Evolutionary conservation across 345 rosid species (phyloP).

Genomic region (Pistacia vera): DNA sequence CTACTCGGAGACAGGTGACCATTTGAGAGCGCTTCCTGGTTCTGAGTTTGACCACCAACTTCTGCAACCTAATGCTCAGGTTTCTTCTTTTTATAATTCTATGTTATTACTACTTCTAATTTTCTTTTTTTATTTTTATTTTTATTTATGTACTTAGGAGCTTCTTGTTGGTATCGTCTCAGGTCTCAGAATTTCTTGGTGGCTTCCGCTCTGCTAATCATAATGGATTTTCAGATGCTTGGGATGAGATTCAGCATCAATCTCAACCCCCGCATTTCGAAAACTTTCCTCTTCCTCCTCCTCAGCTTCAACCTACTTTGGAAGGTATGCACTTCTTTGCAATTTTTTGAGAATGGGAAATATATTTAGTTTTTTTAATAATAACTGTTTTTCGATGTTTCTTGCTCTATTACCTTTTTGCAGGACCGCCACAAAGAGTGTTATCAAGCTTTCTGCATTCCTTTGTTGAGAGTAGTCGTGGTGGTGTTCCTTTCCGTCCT

Average conservation of each 20-base stretch:
- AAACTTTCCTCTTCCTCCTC: slow-evolving; percentile 35
- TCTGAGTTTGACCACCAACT: slow-evolving; percentile 70
- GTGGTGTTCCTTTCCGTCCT: slow-evolving; percentile 85
- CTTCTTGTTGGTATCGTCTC: not conserved
- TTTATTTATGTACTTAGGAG: not conserved
- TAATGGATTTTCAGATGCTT: slow-evolving; percentile 69
- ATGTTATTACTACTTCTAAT: not conserved
- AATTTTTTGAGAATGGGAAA: not conserved
- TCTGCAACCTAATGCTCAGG: slow-evolving; percentile 73
- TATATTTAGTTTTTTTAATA: not conserved
- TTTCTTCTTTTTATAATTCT: slow-evolving; percentile 15
- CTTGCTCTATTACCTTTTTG: slow-evolving; percentile 21
- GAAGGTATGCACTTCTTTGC: slow-evolving; percentile 58
- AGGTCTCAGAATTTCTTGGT: slow-evolving; percentile 82
- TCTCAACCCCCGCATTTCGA: slow-evolving; percentile 49
- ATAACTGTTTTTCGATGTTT: not conserved
- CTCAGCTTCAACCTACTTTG: slow-evolving; percentile 56
- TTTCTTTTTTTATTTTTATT: not conserved
- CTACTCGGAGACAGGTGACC: slow-evolving; percentile 47
- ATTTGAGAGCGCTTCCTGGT: slow-evolving; percentile 73
- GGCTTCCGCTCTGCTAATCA: slow-evolving; percentile 68
- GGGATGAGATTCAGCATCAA: slow-evolving; percentile 79
- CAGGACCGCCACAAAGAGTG: slow-evolving; percentile 97
- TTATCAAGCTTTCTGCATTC: slow-evolving; percentile 86
- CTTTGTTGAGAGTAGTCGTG: slow-evolving; percentile 88